These are phyloP conservation scores for Sesbania bispinosa DNA, from an alignment of 306 rosid species.

Conservation along the genomic window DNA sequence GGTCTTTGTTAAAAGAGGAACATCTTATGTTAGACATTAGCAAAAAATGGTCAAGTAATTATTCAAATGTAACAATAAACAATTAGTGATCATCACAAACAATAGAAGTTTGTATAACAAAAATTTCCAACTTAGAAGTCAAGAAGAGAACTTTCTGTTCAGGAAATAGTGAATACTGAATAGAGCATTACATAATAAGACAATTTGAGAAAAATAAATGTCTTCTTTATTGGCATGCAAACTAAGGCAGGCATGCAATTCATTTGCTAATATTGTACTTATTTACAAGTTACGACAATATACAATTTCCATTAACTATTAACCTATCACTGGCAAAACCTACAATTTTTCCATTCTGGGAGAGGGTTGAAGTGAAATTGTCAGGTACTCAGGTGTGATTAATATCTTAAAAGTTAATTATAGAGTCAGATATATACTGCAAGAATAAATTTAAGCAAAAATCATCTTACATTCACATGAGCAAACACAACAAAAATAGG, in stretches of 20 bases:
- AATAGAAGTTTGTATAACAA: too few species aligned
- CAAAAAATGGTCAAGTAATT: too few species aligned
- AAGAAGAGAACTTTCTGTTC: not conserved
- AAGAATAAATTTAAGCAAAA: not conserved
- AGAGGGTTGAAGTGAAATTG: not conserved
- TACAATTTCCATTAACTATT: too few species aligned
- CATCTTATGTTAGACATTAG: not conserved
- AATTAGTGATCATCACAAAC: too few species aligned
- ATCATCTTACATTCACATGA: not conserved
- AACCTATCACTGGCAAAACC: not conserved
- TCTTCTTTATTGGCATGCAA: not conserved
- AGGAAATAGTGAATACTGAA: not conserved
- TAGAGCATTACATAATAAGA: not conserved
- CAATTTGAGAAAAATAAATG: not conserved
- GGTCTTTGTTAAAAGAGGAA: too few species aligned
- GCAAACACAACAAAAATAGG: not conserved
- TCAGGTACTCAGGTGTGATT: not conserved
- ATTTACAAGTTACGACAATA: too few species aligned
- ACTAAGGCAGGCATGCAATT: too few species aligned
- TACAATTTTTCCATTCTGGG: not conserved
- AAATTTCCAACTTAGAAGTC: too few species aligned
- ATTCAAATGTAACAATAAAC: too few species aligned
- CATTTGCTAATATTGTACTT: too few species aligned
- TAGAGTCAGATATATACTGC: too few species aligned
- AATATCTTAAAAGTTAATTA: too few species aligned